A percentile compares a stretch with the other conserved stretches of the same genome.
Evolutionary conservation across 768 basidiomycete genomes (phyloP).

Genomic region (Suillus sp.): DNA sequence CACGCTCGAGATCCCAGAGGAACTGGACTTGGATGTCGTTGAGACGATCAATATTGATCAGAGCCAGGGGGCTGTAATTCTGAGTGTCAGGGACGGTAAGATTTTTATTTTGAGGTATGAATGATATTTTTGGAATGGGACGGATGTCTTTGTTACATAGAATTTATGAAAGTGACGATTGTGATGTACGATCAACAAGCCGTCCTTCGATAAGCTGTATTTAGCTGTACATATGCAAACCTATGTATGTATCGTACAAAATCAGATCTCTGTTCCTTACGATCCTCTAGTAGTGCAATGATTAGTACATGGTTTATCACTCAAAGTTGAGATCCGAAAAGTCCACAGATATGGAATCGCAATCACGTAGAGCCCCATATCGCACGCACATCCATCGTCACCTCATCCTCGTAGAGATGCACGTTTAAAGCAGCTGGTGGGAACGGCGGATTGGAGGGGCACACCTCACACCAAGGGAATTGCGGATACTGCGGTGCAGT

Average conservation of each 20-base stretch:
- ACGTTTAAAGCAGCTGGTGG: too few relatives aligned
- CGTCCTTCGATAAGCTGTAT: neutral
- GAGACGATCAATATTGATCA: conserved; percentile 83
- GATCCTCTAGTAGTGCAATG: neutral
- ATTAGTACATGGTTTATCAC: neutral
- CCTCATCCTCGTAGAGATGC: too few relatives aligned
- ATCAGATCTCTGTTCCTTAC: neutral
- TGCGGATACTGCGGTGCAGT: too few relatives aligned
- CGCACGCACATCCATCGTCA: too few relatives aligned
- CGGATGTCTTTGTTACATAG: neutral
- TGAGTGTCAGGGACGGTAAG: conserved; percentile 66
- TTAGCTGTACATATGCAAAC: neutral
- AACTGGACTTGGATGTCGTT: conserved; percentile 62
- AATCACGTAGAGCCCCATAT: neutral
- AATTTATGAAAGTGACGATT: neutral
- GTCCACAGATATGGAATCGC: neutral
- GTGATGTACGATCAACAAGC: neutral
- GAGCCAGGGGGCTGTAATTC: conserved; percentile 69
- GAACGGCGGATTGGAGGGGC: too few relatives aligned
- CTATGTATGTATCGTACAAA: neutral
- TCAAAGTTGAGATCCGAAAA: neutral
- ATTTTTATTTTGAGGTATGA: conserved; percentile 76
- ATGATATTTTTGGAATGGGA: conserved; percentile 20
- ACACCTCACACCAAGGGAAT: too few relatives aligned
- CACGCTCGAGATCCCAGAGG: conserved; percentile 64